These are phyloP conservation scores for Heimioporus sp. DNA, from an alignment of 768 basidiomycete species.

Conservation along the genomic window DNA sequence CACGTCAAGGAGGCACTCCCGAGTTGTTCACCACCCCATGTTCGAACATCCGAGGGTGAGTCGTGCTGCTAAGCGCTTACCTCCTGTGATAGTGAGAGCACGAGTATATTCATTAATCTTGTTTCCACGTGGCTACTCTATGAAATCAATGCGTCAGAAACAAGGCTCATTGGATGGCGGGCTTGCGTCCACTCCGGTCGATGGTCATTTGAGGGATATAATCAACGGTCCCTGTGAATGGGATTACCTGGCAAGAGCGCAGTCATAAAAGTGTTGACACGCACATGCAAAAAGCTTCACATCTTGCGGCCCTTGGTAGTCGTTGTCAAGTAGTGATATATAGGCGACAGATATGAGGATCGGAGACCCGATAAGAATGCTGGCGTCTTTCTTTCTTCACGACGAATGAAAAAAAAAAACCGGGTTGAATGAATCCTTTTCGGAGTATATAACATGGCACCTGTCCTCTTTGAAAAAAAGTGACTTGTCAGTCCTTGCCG, in stretches of 20 bases:
- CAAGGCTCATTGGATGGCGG: not conserved
- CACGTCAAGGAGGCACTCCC: not conserved
- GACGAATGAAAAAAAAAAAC: not conserved
- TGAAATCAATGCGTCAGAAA: conserved; percentile 52
- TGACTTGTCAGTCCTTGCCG: conserved; percentile 81
- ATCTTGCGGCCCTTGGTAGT: conserved; percentile 26
- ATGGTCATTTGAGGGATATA: conserved; percentile 53
- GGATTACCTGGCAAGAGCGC: not conserved
- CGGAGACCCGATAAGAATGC: conserved; percentile 52
- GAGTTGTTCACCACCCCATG: conserved; percentile 46
- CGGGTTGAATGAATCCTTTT: conserved; percentile 34
- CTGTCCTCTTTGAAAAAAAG: conserved; percentile 68
- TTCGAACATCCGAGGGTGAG: conserved; percentile 60
- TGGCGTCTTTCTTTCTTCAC: conserved; percentile 48
- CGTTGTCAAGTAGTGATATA: conserved; percentile 42
- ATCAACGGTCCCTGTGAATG: conserved; percentile 69
- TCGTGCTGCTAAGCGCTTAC: conserved; percentile 52
- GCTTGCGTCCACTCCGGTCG: conserved; percentile 39
- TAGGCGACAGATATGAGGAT: conserved; percentile 58
- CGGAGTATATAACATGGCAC: conserved; percentile 74
- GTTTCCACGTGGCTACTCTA: conserved; percentile 74
- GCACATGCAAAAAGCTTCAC: conserved; percentile 49
- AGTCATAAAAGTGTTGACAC: not conserved
- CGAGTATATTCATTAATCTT: conserved; percentile 72
- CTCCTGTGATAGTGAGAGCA: conserved; percentile 64